Base-by-base conservation (phyloP, 805 yeast genomes). In the Wilhelminamyces savonicus region DNA sequence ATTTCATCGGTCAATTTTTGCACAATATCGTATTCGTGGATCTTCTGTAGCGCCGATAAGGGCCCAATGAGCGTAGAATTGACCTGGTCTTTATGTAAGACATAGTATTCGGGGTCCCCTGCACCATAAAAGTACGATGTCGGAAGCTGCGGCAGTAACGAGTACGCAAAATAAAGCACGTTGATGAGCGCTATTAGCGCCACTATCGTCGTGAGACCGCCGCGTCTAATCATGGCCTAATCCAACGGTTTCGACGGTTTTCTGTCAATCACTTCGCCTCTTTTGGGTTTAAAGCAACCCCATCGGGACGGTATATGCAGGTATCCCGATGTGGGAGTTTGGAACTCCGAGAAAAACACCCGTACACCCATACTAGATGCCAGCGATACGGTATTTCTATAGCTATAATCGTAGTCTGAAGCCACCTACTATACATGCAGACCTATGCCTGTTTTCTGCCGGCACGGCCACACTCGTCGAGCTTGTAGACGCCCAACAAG, bases 401-500 rank as follows among this genome's bases (percentile, higher is more conserved):
- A n/a, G n/a, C n/a, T n/a, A n/a, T n/a, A n/a, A n/a, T n/a, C n/a
- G n/a, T n/a, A n/a, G n/a, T n/a, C n/a, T n/a, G n/a, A n/a, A n/a
- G n/a, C n/a, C n/a, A n/a, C n/a, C n/a, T n/a, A n/a, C n/a, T n/a
- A n/a, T n/a, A n/a, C n/a, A n/a, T n/a, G n/a, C n/a, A n/a, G n/a
- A n/a, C n/a, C n/a, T n/a, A n/a, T n/a, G n/a, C n/a, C n/a, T n/a
- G n/a, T n/a, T n/a, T n/a, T n/a, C n/a, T n/a, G n/a, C n/a, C n/a
- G n/a, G 26, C 16, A 6, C 30, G 30, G 11, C 34, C 36, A 25
- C 40, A 31, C 29, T 49, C 48, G 29, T 56, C 46, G 11, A 62
- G 39, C 35, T 62, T 71, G 56, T 92, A 92, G 26, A 92, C 71
- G 7, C 97, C 96, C 36, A 87, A 52, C 15, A 85, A 41, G 52